A percentile compares a stretch with the other conserved stretches of the same genome.
These are phyloP conservation scores for Backusella liffmaniae DNA, from an alignment of 192 early-diverging fungal genomes.

Conservation along the genomic window DNA sequence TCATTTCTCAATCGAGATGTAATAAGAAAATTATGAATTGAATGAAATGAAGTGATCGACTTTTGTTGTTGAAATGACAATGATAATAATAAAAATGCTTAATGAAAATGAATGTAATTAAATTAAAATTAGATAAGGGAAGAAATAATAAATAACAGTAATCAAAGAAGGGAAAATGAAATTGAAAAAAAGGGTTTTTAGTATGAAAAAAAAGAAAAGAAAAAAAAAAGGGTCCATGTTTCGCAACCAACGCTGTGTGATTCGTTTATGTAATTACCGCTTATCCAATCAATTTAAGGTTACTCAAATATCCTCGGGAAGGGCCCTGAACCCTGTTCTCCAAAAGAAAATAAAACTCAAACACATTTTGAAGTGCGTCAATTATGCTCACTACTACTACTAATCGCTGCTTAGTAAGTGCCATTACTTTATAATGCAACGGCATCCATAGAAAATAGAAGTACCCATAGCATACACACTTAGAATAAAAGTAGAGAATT, in stretches of 20 bases:
- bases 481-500: background rate
- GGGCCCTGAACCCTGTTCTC: slow-evolving; percentile 9
- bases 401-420: background rate
- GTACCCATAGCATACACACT: background rate
- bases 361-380: background rate
- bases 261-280: slow-evolving; percentile 16
- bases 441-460: background rate
- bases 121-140: background rate
- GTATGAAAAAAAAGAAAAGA: slow-evolving; percentile 3
- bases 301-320: background rate
- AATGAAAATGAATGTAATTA: background rate
- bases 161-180: background rate
- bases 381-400: too few species aligned
- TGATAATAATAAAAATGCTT: background rate
- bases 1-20: background rate
- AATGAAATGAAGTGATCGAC: background rate
- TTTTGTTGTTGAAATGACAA: background rate
- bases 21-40: background rate
- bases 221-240: slow-evolving; percentile 13
- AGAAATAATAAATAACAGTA: background rate
- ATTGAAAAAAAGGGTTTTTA: background rate
- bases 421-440: background rate
- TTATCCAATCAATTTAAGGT: background rate
- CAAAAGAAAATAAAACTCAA: background rate
- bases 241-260: background rate